A percentile compares a stretch with the other conserved stretches of the same genome.
phyloP scores from a whole-genome alignment of 2,329 filamentous ascomycete species.

The Conoideocrella luteorostrata region DNA sequence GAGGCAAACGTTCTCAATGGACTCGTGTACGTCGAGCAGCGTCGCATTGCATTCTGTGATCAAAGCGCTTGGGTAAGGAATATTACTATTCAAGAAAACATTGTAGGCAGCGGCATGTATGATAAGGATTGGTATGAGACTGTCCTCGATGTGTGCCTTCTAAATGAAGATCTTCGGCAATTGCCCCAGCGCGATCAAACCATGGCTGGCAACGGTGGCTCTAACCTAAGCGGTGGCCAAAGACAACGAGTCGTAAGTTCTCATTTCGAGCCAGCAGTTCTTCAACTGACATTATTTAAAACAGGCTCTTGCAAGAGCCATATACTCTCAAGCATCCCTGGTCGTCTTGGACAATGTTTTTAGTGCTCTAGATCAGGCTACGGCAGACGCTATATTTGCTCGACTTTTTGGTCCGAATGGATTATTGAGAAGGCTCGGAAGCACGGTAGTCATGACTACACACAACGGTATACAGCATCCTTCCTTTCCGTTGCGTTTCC shows the following conservation, averaged over 20 bases:
- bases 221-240: conserved; percentile 32
- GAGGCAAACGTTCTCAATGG: background rate
- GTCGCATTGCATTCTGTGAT: background rate
- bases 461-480: no score
- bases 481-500: background rate
- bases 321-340: conserved; percentile 4
- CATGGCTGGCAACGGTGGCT: conserved; percentile 27
- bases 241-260: conserved; percentile 23
- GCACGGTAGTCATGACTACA: conserved; percentile 6
- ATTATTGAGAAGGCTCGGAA: background rate
- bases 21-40: background rate
- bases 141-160: background rate
- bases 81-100: background rate
- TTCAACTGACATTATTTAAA: background rate
- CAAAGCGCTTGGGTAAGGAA: background rate
- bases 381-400: conserved; percentile 1
- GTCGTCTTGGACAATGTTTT: conserved; percentile 7
- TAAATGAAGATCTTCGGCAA: conserved; percentile 16
- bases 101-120: background rate
- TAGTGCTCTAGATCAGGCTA: conserved; percentile 4
- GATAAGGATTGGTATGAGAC: background rate
- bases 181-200: conserved; percentile 26
- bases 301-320: conserved; percentile 8
- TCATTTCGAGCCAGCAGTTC: background rate
- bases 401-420: conserved; percentile 3